phyloP scores from a whole-genome alignment of 2,329 filamentous ascomycete genomes.

The Fusarium abutilonis region DNA sequence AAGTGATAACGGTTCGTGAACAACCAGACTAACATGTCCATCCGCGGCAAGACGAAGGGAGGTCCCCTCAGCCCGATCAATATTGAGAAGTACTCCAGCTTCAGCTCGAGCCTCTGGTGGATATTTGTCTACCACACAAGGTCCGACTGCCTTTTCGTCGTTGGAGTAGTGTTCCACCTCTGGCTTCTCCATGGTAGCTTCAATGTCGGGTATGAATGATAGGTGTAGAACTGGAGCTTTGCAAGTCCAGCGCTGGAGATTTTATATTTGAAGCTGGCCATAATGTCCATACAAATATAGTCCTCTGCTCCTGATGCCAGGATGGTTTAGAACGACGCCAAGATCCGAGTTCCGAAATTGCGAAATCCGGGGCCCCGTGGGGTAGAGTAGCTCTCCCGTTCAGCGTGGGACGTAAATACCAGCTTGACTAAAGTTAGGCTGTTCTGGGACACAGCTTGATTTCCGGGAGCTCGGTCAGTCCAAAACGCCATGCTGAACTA shows the following conservation, averaged over 20 bases:
- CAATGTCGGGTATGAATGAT: neutral
- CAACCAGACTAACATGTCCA: conserved; percentile 21
- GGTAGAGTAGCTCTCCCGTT: conserved; percentile 6
- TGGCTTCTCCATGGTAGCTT: conserved; percentile 28
- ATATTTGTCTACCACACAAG: conserved; percentile 6
- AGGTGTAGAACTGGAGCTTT: neutral
- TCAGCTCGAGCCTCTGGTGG: conserved; percentile 28
- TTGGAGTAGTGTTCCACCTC: conserved; percentile 31
- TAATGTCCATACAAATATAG: conserved; percentile 20
- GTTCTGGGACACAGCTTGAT: too few species aligned
- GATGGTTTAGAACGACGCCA: neutral
- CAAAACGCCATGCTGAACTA: neutral
- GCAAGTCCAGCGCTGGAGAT: conserved; percentile 1
- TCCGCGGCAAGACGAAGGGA: conserved; percentile 31
- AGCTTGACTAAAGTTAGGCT: neutral
- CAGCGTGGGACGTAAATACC: neutral
- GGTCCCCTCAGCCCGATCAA: conserved; percentile 7
- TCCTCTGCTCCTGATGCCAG: neutral
- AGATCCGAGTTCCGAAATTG: conserved; percentile 28
- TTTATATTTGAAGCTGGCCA: neutral
- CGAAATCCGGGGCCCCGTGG: conserved; percentile 26
- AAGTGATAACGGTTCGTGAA: neutral
- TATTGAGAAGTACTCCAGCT: conserved; percentile 24
- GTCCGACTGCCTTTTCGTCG: conserved; percentile 10
- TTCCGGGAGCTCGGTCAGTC: neutral